Base-by-base conservation (phyloP, 257 asterid genomes). In the Asclepias syriaca region DNA sequence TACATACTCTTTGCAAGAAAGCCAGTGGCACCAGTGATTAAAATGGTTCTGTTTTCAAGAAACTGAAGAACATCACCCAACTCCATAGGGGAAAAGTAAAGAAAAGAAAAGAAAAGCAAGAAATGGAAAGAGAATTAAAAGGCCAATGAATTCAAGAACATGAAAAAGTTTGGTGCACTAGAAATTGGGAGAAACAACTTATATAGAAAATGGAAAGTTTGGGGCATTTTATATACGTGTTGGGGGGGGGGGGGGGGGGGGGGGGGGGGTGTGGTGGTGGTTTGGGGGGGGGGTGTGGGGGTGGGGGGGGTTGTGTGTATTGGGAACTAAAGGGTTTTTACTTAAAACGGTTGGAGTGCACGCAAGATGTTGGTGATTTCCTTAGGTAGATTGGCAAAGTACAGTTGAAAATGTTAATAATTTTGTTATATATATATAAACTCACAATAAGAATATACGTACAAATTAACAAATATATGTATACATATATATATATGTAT, bases 1-100 rank as follows among this genome's bases (percentile, higher is more conserved):
- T 43, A 43, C 10, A 37, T 90, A 91, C 97, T 84, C 81, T 91
- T 91, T 22, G 97, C 97, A 24, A 91, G 90, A 76, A 90, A 89
- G n/a, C 97, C 97, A 73, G 97, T 80, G 55, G 90, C 93, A 61
- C 97, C 97, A 68, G 89, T 87, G 55, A 90, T 83, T 58, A 91
- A 84, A 80, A 91, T 88, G 74, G 86, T 77, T 59, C 74, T 84
- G 71, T 80, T 83, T 61, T 91, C 87, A 76, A 91, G 73, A 72
- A 80, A 87, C 58, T 85, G 57, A 15, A 86, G 75, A 75, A 89
- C 79, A 80, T 87, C 79, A 19, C 82, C 85, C 78, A 88, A 78
- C 72, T 91, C 97, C 97, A 91, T 91, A 66, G 66, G 2, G 3
- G 37, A 59, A 37, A 59, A 37, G 60, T 53, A 51, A n/a, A 3